Base-by-base conservation (phyloP, 345 rosid genomes). In the Isatis tinctoria region DNA sequence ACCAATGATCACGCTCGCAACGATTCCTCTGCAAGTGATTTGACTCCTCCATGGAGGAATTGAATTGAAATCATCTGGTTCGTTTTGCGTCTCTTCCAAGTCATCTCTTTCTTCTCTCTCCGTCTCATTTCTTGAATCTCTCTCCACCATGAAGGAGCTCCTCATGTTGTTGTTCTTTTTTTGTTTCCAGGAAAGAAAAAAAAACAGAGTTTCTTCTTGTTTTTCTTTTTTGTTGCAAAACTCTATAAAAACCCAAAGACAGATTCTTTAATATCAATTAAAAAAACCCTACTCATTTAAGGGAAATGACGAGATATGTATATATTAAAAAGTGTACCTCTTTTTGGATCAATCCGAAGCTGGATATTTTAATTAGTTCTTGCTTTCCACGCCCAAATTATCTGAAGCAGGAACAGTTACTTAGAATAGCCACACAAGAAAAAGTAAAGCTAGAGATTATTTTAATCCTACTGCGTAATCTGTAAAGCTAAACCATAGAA, bases 31-130 rank as follows among this genome's bases (percentile, higher is more conserved):
- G 6, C 82, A 1, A 18, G 98, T 91, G 17, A 94, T 85, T 63
- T 94, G 97, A 58, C 74, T 80, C 67, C 70, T 84, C 97, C 98
- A 94, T 18, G 97, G 93, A 16, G 87, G 81, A 27, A 82, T 79
- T 72, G 93, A 86, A 57, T 49, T 82, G 49, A 76, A 70, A 17
- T 77, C 80, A 58, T 82, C 88, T 12, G 57, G 44, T 73, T 81
- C 85, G 22, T 80, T 72, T 52, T 26, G 65, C 14, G 32, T 71
- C 65, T 79, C 85, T 37, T 83, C 92, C 60, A 51, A 48, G 45
- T 67, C 83, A 65, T 82, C 85, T 40, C 14, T 69, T 13, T 44
- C 75, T 62, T 69, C 74, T 48, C 72, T 77, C 30, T 76, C 80
- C 26, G 22, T 70, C 62, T 70, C 62, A 64, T 5, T 57, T 32